phyloP scores from a whole-genome alignment of 2,329 filamentous ascomycete genomes.

The Penicillium sp. region DNA sequence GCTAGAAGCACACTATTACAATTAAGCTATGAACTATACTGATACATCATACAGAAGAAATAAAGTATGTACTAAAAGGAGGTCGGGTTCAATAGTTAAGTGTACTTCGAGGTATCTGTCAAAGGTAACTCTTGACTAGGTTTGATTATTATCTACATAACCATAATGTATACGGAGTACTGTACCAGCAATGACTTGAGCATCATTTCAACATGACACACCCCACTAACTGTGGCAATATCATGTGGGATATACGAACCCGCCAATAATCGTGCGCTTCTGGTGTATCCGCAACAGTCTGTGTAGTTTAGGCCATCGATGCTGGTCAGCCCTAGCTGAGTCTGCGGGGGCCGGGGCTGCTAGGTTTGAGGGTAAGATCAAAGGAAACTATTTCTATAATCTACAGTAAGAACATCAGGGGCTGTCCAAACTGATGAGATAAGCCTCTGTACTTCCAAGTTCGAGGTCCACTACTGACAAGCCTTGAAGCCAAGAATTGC shows the following conservation, averaged over 20 bases:
- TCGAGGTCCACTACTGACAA: too few species aligned
- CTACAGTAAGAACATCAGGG: too few species aligned
- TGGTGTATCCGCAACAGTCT: too few species aligned
- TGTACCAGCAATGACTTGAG: neutral
- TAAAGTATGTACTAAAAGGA: neutral
- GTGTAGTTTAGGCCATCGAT: neutral
- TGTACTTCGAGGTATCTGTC: neutral
- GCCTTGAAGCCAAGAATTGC: too few species aligned
- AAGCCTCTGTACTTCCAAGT: too few species aligned
- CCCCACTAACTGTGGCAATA: neutral
- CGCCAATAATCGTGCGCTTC: neutral
- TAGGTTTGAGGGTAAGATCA: neutral
- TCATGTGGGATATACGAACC: neutral
- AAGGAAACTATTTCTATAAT: too few species aligned
- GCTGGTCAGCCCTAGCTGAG: neutral
- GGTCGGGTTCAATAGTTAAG: neutral
- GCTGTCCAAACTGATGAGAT: too few species aligned
- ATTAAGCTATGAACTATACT: neutral
- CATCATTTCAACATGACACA: slow-evolving; percentile 5
- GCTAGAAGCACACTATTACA: neutral
- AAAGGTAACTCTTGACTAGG: neutral
- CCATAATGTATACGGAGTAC: too few species aligned
- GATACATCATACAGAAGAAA: neutral
- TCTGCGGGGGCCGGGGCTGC: neutral
- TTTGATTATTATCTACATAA: too few species aligned